Conservation (phyloP, 805 yeast species). For the Lipomyces japonicus region DNA sequence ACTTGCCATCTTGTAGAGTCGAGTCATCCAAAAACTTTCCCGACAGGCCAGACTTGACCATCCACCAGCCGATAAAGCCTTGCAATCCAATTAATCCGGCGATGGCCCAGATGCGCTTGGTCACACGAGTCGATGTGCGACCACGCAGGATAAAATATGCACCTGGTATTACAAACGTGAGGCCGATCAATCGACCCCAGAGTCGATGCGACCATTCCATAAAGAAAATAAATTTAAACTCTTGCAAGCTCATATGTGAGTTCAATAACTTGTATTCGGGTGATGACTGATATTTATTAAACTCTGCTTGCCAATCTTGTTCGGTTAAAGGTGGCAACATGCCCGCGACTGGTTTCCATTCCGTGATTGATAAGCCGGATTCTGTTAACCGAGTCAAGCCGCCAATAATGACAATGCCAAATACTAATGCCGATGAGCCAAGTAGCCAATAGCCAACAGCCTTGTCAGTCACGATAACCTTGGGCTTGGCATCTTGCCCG, state of each 20-base stretch:
- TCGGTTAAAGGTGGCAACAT: slow-evolving; percentile 81
- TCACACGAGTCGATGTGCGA: slow-evolving; percentile 63
- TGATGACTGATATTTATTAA: slow-evolving; percentile 70
- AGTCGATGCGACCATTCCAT: slow-evolving; percentile 98
- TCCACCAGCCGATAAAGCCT: slow-evolving; percentile 99
- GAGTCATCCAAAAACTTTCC: slow-evolving; percentile 71
- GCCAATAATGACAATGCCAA: slow-evolving; percentile 94
- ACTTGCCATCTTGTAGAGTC: slow-evolving; percentile 47
- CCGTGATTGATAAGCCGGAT: slow-evolving; percentile 92
- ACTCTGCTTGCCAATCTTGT: slow-evolving; percentile 81
- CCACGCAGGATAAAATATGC: slow-evolving; percentile 67
- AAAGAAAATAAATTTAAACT: slow-evolving; percentile 87
- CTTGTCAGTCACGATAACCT: slow-evolving; percentile 10
- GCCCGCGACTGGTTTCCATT: slow-evolving; percentile 98
- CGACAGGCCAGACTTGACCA: slow-evolving; percentile 94
- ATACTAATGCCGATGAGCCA: slow-evolving; percentile 82
- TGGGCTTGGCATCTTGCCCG: background rate
- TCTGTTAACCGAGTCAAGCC: slow-evolving; percentile 95
- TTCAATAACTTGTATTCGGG: slow-evolving; percentile 91
- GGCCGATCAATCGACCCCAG: slow-evolving; percentile 87
- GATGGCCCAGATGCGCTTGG: slow-evolving; percentile 64
- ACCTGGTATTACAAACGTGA: slow-evolving; percentile 79
- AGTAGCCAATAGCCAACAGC: slow-evolving; percentile 81
- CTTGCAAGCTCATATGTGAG: slow-evolving; percentile 83
- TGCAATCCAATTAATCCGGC: slow-evolving; percentile 81